phyloP scores from a whole-genome alignment of 768 basidiomycete species.

The Mycena leptocephala region DNA sequence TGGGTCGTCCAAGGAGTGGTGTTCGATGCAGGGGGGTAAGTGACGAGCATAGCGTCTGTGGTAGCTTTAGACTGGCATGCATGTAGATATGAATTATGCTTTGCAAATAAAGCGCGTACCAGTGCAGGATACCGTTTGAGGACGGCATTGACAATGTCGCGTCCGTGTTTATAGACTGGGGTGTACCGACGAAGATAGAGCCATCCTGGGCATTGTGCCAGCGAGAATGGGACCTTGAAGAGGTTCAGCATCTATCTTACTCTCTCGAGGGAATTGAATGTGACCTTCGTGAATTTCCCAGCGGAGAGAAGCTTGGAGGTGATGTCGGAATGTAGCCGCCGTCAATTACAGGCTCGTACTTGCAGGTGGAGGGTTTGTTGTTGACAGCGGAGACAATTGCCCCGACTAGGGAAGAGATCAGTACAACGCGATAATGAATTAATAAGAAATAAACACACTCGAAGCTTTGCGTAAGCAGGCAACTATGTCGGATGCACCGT shows the following conservation, averaged over 20 bases:
- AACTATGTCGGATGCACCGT: conserved; percentile 21
- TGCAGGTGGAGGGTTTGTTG: conserved; percentile 43
- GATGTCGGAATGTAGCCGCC: conserved; percentile 43
- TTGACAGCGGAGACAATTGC: conserved; percentile 48
- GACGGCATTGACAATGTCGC: conserved; percentile 25
- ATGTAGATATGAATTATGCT: neutral
- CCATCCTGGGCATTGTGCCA: conserved; percentile 39
- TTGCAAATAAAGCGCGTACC: neutral
- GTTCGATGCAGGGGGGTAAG: conserved; percentile 31
- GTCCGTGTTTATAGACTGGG: conserved; percentile 29
- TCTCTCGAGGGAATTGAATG: neutral
- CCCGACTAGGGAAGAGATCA: conserved; percentile 25
- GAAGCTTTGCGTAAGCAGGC: conserved; percentile 33
- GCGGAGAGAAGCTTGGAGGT: conserved; percentile 42
- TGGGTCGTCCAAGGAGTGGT: conserved; percentile 39
- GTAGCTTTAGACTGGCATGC: neutral
- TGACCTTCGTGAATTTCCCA: conserved; percentile 43
- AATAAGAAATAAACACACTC: neutral
- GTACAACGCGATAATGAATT: neutral
- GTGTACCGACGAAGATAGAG: conserved; percentile 37
- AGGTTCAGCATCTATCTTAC: neutral
- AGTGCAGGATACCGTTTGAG: conserved; percentile 33
- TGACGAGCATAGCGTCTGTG: conserved; percentile 32
- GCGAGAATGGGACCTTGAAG: conserved; percentile 35
- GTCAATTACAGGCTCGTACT: conserved; percentile 41